These are phyloP conservation scores for Penicillium pancosmium DNA, from an alignment of 495 filamentous ascomycete genomes.

Conservation along the genomic window DNA sequence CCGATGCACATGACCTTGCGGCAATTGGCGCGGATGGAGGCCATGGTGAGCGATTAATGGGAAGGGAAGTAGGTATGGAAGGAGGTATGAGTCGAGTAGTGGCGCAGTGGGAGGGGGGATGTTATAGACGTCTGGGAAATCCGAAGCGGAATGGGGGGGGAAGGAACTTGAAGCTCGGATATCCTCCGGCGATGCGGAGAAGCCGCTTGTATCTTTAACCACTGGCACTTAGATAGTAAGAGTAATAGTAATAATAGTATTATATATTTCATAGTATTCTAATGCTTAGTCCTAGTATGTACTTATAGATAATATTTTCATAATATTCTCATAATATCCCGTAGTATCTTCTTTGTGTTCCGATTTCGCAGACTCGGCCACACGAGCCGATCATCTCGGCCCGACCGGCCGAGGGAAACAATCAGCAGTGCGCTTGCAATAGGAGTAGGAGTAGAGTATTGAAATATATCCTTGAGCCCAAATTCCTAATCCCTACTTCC, in stretches of 20 bases:
- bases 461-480: no score
- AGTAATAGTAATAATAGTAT: neutral
- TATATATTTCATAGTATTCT: no score
- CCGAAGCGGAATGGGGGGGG: neutral
- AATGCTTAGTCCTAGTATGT: no score
- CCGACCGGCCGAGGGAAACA: no score
- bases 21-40: conserved; percentile 57
- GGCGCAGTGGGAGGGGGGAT: neutral
- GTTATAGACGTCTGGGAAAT: neutral
- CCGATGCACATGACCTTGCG: conserved; percentile 96
- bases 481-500: no score
- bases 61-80: neutral
- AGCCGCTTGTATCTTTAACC: conserved; percentile 16
- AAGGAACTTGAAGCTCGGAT: neutral
- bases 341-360: no score
- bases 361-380: no score
- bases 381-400: no score
- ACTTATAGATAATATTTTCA: no score
- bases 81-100: neutral
- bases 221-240: neutral
- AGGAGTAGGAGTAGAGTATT: no score
- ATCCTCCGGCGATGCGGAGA: conserved; percentile 19
- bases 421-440: no score
- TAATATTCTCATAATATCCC: no score
- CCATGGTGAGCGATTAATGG: conserved; percentile 29